Evolutionary conservation across 176 grass and related monocot genomes (phyloP).

Genomic region (Ampelocalamus luodianensis): DNA sequence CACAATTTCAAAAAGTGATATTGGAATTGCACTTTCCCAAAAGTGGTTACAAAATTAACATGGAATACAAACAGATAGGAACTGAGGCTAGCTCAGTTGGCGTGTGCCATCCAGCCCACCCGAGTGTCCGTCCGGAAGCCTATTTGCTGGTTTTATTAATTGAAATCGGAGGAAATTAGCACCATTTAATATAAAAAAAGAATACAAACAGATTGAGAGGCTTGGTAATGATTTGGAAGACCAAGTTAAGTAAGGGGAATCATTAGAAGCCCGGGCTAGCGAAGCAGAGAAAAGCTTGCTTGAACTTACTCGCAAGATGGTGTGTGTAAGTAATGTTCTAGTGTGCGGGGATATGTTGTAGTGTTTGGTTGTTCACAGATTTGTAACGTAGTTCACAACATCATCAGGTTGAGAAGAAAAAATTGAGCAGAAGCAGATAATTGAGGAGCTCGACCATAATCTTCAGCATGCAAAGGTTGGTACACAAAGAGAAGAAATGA

Average conservation of each 20-base stretch:
- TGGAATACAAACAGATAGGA: constrained; percentile 40
- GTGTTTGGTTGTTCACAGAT: neutral
- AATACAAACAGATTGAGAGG: constrained; percentile 48
- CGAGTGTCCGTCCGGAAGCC: too few relatives aligned
- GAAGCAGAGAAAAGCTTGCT: constrained; percentile 48
- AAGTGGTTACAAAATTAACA: neutral
- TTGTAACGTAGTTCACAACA: neutral
- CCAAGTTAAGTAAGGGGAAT: constrained; percentile 53
- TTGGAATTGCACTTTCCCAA: neutral
- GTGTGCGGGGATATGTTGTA: neutral
- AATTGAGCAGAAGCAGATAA: constrained; percentile 37
- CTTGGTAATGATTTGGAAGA: constrained; percentile 59
- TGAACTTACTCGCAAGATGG: constrained; percentile 51
- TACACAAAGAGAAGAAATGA: neutral
- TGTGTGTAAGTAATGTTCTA: constrained; percentile 43
- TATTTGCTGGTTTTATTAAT: too few relatives aligned
- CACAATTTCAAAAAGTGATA: neutral
- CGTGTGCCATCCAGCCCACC: too few relatives aligned
- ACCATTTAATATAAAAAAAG: too few relatives aligned
- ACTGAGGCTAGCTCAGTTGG: too few relatives aligned
- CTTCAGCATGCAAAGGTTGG: constrained; percentile 39
- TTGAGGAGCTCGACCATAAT: constrained; percentile 35
- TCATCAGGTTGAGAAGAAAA: constrained; percentile 44
- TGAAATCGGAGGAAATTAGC: too few relatives aligned
- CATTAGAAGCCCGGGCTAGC: constrained; percentile 43